Conservation (phyloP, 805 yeast species). For the Metschnikowia dekortorum region DNA sequence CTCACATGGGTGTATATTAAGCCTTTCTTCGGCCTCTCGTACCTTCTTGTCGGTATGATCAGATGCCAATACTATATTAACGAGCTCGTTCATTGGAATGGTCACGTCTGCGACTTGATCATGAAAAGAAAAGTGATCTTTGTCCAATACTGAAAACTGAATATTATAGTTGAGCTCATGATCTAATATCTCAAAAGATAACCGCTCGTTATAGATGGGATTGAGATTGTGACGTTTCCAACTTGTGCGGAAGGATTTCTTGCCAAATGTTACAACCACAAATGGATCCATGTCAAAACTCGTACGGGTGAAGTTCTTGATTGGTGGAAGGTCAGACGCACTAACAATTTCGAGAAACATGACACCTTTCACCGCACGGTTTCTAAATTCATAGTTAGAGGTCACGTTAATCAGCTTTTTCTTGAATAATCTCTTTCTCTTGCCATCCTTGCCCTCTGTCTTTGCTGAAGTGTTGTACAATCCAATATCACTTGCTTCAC, state of each 20-base stretch:
- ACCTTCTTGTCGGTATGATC: constrained; percentile 10
- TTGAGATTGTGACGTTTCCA: constrained; percentile 77
- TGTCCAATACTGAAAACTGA: constrained; percentile 73
- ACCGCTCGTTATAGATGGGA: constrained; percentile 76
- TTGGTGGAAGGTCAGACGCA: constrained; percentile 76
- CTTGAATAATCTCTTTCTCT: constrained; percentile 6
- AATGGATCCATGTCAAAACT: constrained; percentile 97
- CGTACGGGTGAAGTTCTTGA: constrained; percentile 62
- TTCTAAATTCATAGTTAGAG: constrained; percentile 33
- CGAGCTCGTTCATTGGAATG: constrained; percentile 51
- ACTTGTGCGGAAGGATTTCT: constrained; percentile 79
- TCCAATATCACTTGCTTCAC: constrained; percentile 5
- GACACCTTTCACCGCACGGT: constrained; percentile 56
- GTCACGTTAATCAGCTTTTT: constrained; percentile 7
- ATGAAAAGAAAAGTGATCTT: constrained; percentile 76
- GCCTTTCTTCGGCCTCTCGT: constrained; percentile 17
- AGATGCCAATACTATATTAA: constrained; percentile 16
- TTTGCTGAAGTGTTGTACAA: constrained; percentile 7
- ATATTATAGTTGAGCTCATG: constrained; percentile 64
- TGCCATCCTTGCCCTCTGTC: constrained; percentile 2
- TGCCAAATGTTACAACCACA: constrained; percentile 86
- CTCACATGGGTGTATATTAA: background rate
- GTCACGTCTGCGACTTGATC: constrained; percentile 72
- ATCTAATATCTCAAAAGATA: constrained; percentile 71
- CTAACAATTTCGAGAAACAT: constrained; percentile 70